These are phyloP conservation scores for Leccinum uliginosum DNA, from an alignment of 768 basidiomycete genomes.

Conservation along the genomic window DNA sequence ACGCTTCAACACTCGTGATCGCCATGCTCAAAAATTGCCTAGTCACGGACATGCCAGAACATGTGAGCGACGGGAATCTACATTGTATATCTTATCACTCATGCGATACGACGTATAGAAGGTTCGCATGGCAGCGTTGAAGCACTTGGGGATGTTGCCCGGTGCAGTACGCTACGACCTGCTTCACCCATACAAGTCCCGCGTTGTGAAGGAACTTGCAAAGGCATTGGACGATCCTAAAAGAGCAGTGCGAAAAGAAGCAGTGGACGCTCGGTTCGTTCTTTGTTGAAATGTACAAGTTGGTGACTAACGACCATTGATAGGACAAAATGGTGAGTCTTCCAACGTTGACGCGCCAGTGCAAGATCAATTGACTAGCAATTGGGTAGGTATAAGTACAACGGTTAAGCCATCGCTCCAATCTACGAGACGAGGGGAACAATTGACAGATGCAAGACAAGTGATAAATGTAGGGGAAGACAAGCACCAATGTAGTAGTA, in stretches of 20 bases:
- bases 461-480: not conserved
- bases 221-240: constrained; percentile 87
- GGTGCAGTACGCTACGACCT: constrained; percentile 74
- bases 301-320: constrained; percentile 4
- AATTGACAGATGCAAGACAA: not conserved
- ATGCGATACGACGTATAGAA: constrained; percentile 40
- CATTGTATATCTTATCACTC: not conserved
- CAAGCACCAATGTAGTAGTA: no score
- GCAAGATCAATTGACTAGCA: constrained; percentile 1
- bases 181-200: constrained; percentile 74
- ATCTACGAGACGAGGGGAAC: not conserved
- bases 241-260: constrained; percentile 76
- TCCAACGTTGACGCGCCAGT: not conserved
- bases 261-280: constrained; percentile 71
- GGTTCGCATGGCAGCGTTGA: constrained; percentile 72
- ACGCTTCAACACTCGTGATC: constrained; percentile 66
- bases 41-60: constrained; percentile 46
- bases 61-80: constrained; percentile 38
- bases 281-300: not conserved
- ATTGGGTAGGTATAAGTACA: constrained; percentile 27
- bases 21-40: constrained; percentile 66
- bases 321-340: constrained; percentile 28
- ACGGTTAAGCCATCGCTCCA: constrained; percentile 7
- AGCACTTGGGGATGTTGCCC: constrained; percentile 71
- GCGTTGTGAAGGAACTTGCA: constrained; percentile 70